Evolutionary conservation across 148 eudicot genomes (phyloP).

Genomic region (Rhododendron ovatum): DNA sequence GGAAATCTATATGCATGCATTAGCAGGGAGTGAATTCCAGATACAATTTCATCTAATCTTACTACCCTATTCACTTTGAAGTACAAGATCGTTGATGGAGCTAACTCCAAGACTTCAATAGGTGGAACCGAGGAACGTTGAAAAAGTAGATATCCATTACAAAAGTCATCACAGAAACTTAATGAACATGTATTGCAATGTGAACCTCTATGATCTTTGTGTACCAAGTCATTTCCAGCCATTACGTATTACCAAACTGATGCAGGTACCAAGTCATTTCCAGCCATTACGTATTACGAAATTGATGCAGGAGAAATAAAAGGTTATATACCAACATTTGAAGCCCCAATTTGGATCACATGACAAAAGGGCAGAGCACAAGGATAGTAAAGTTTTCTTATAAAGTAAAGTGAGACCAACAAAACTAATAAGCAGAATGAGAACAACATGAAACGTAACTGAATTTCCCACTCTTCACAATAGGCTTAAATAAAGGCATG

Average conservation of each 20-base stretch:
- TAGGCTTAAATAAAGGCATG: not conserved
- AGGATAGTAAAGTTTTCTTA: not conserved
- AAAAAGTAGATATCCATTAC: not conserved
- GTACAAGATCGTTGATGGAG: not conserved
- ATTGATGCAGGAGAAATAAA: slow-evolving; percentile 1
- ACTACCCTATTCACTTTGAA: not conserved
- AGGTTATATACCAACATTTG: not conserved
- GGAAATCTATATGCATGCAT: not conserved
- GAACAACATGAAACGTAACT: not conserved
- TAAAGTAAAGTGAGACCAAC: not conserved
- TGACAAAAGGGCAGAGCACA: not conserved
- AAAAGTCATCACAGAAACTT: not conserved
- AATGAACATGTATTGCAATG: not conserved
- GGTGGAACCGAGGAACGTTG: not conserved
- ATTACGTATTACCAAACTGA: not conserved
- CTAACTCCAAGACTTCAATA: not conserved
- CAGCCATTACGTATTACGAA: not conserved
- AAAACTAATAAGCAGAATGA: not conserved
- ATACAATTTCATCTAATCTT: not conserved
- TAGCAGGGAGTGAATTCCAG: not conserved
- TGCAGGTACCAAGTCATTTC: too few relatives aligned
- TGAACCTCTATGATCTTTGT: not conserved
- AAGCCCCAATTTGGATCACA: not conserved
- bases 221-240: not conserved
- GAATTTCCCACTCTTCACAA: not conserved